Base-by-base conservation (phyloP, 129 eudicot species). In the Arctium minus region DNA sequence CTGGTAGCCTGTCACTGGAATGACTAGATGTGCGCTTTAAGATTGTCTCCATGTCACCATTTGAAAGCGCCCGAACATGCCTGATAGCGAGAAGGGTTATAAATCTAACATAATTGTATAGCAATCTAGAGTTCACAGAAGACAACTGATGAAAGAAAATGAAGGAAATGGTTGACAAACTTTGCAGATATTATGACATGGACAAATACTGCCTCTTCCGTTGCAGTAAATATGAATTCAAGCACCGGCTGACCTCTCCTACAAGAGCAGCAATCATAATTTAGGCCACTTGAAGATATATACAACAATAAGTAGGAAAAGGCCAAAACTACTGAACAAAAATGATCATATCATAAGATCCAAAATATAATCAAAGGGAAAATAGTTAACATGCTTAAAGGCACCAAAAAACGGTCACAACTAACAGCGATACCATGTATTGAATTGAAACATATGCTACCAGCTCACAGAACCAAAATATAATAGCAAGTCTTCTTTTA, bases 171-270 rank as follows among this genome's bases (percentile, higher is more conserved):
- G 75, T 5, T 53, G 72, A 91, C 97, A 39, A 81, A 96, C 99
- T 93, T 96, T 56, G 98, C 93, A 78, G 99, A 93, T 86, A 96
- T 79, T 77, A 91, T 84, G 85, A 88, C 99, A 79, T 96, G 99
- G 72, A 96, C 97, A 74, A 87, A 96, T 46, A 96, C 84, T 30
- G 93, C 91, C 79, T 96, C 99, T 82, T 96, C 99, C 0, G 93
- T 96, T 73, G 98, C 99, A 17, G 98, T 88, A 84, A 96, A 96
- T 74, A 93, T 77, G 79, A 93, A 96, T 84, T 96, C 99, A 85
- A 89, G 89, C 79, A 94, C 92, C 12, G 93, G 99, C 50, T 93
- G 97, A 62, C 99, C 99, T 84, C 87, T 96, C 97, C 99, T 96
- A 84, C 86, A 91, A 83, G 78, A 64, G 46, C 77, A 87, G 29